Evolutionary conservation across 345 rosid genomes (phyloP), one percentile per base, ranked within the genome.

Genomic region (Corchorus capsularis): DNA sequence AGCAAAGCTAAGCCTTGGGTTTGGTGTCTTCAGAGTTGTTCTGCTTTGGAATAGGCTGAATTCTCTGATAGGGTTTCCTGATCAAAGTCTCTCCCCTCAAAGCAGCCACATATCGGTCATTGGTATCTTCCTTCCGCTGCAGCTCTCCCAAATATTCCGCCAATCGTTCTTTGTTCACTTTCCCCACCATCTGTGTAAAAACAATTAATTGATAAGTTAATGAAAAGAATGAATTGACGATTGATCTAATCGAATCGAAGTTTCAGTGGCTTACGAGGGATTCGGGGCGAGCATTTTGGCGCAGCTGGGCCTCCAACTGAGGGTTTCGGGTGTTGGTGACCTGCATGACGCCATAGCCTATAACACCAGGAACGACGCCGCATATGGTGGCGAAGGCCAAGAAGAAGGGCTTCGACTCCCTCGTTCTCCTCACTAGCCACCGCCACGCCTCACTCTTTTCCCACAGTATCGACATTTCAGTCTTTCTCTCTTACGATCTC

Each of bases 281-380:
- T 3, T 96, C 99, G 10, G 94, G 93, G 16, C 97, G 91, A 67
- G 97, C 92, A 22, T 83, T 86, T 75, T 83, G 79, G 55, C 98
- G 98, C 76, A 96, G 98, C 3, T 82, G 90, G 73, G 92, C 87
- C 78, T 96, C 99, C 47, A 96, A 93, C 82, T 92, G 86, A 4
- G 93, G 89, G 76, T 89, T 92, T 10, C 83, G 75, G 74, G 97
- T 78, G 81, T 81, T 92, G 54, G 99, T 96, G 79, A 79, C 17
- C 87, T 93, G 97, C 98, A 96, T 92, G 79, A 96, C 97, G 60
- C 86, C 83, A 74, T 93, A 96, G 69, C 99, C 99, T 47, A 96
- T 84, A 35, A 89, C 81, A 10, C 97, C 98, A 0, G 99, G 97
- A 68, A 96, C 86, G 68, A 96, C 95, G 68, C 97, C 97, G 77